Base-by-base conservation (phyloP, 2,329 filamentous ascomycete genomes). In the Remersonia thermophila region DNA sequence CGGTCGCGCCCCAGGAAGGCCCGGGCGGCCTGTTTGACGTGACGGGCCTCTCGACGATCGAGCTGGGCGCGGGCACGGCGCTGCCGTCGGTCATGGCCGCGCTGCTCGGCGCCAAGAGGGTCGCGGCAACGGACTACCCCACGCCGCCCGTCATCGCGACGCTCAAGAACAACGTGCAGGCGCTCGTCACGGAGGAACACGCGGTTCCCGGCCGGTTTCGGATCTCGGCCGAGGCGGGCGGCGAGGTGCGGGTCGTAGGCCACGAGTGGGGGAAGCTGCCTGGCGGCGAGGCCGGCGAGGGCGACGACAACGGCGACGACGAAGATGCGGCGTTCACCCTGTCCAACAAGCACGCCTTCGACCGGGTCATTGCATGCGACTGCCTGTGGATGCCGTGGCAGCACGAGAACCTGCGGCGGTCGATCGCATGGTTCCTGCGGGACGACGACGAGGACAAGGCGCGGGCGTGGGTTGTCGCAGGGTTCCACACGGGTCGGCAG, bases 321-420 rank as follows among this genome's bases (percentile, higher is more conserved):
- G n/a, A n/a, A n/a, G 39, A 41, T 7, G 45, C 36, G 30, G 46
- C 30, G 36, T 14, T 51, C 12, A 49, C 50, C 6, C 8, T 20
- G 16, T 27, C 48, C 17, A 41, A 50, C 40, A 46, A 46, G 27
- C 56, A 56, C 40, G 51, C 51, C 2, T 83, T 77, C 50, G 73
- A 73, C 31, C 68, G 76, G 39, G 62, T 85, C 28, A 57, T 83
- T n/a, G 75, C 74, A 0, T 76, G 77, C 43, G 80, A 85, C 56
- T 83, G 80, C 50, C 66, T 82, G 38, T 85, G 80, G 80, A 83
- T 84, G 76, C 71, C 73, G 2, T 69, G 68, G 61, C 71, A 84
- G 60, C 81, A 85, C 55, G 65, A 57, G n/a, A 80, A 77, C 53
- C 64, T 85, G 17, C 67, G 67, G 32, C 55, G 52, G 29, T 81